These are phyloP conservation scores for Xylaria nigripes DNA, from an alignment of 495 filamentous ascomycete genomes.

Conservation along the genomic window DNA sequence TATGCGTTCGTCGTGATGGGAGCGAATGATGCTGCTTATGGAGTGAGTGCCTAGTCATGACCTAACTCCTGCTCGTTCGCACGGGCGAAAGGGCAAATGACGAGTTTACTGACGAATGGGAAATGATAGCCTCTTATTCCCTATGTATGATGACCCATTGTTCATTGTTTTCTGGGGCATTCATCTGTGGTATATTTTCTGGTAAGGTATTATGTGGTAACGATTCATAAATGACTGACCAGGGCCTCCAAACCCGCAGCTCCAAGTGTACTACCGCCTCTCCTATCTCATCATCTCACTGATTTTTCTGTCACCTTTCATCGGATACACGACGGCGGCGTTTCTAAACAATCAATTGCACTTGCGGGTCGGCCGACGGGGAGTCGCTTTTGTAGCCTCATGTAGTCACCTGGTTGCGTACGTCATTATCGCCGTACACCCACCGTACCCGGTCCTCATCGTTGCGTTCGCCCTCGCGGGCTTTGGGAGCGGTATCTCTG, in stretches of 20 bases:
- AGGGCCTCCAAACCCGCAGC: conserved; percentile 19
- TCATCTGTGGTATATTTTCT: not conserved
- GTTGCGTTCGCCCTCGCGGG: conserved; percentile 63
- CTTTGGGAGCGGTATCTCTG: conserved; percentile 60
- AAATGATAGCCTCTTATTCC: conserved; percentile 46
- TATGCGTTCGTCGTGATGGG: conserved; percentile 74
- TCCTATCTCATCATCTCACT: conserved; percentile 70
- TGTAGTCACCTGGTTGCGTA: conserved; percentile 59
- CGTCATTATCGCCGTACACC: conserved; percentile 58
- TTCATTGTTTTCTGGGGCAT: conserved; percentile 12
- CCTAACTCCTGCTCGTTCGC: too few relatives aligned
- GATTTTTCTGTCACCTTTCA: conserved; percentile 72
- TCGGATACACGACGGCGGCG: conserved; percentile 73
- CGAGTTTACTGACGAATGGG: conserved; percentile 7
- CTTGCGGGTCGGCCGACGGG: conserved; percentile 57
- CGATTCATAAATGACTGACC: not conserved
- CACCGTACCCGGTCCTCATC: conserved; percentile 69
- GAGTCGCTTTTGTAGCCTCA: conserved; percentile 61
- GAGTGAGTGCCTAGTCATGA: conserved; percentile 57
- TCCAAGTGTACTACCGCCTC: conserved; percentile 61
- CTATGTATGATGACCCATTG: conserved; percentile 32
- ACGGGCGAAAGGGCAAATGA: conserved; percentile 1
- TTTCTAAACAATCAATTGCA: conserved; percentile 57
- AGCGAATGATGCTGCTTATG: conserved; percentile 72
- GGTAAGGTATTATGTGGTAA: not conserved